phyloP scores from a whole-genome alignment of 2,329 filamentous ascomycete genomes.

The Rugonectria rugulosa region DNA sequence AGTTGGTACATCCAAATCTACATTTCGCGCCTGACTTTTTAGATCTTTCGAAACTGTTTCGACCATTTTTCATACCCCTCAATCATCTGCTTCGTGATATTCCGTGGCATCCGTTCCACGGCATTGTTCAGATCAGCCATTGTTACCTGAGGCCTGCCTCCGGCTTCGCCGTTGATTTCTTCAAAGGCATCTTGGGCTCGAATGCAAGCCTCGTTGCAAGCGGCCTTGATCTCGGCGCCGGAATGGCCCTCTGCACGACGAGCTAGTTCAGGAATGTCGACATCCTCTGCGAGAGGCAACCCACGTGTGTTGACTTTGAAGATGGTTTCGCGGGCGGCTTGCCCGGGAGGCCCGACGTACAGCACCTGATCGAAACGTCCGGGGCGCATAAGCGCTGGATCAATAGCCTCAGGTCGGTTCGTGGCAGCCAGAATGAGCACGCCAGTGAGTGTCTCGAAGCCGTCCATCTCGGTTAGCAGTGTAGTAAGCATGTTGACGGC shows the following conservation, averaged over 20 bases:
- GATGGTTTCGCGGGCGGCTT: constrained; percentile 77
- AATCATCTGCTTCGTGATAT: constrained; percentile 67
- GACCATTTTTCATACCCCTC: constrained; percentile 66
- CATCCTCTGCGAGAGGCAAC: constrained; percentile 65
- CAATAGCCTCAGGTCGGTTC: constrained; percentile 86
- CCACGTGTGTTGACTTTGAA: constrained; percentile 71
- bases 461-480: constrained; percentile 93
- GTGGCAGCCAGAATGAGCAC: constrained; percentile 91
- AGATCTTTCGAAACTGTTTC: constrained; percentile 44
- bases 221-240: constrained; percentile 77
- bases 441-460: constrained; percentile 83
- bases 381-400: constrained; percentile 84
- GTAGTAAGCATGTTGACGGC: constrained; percentile 88
- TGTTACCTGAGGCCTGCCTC: constrained; percentile 43
- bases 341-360: constrained; percentile 84
- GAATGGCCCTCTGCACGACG: constrained; percentile 77
- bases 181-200: constrained; percentile 50
- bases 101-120: constrained; percentile 57
- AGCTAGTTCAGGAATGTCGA: constrained; percentile 72
- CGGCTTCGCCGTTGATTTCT: constrained; percentile 41
- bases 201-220: constrained; percentile 56
- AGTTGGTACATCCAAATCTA: neutral
- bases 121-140: constrained; percentile 55
- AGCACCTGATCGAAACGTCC: constrained; percentile 86
- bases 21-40: neutral